Evolutionary conservation across 2,329 filamentous ascomycete species (phyloP).

Genomic region (Monilinia fructicola): DNA sequence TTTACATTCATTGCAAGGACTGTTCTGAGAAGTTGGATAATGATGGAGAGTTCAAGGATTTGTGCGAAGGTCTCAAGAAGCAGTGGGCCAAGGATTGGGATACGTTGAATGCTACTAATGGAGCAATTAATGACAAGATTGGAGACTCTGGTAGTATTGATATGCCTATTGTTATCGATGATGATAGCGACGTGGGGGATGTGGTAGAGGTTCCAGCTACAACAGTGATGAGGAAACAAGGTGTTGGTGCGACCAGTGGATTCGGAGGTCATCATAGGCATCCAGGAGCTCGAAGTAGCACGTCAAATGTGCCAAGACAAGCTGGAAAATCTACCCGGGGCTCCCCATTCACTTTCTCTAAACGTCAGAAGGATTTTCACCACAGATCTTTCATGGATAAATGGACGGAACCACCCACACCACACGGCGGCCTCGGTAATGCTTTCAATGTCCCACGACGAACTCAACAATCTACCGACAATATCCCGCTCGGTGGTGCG

Average conservation of each 20-base stretch:
- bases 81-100: conserved; percentile 35
- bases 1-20: conserved; percentile 51
- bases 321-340: too few species aligned
- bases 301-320: too few species aligned
- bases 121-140: background rate
- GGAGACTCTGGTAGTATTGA: background rate
- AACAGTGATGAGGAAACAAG: background rate
- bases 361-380: too few species aligned
- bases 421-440: too few species aligned
- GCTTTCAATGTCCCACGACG: background rate
- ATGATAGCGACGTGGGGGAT: background rate
- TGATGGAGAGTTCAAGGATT: conserved; percentile 34
- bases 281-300: too few species aligned
- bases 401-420: too few species aligned
- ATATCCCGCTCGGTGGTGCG: background rate
- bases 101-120: conserved; percentile 15
- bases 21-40: conserved; percentile 45
- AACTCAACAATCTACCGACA: background rate
- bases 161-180: background rate
- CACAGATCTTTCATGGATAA: too few species aligned
- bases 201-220: background rate
- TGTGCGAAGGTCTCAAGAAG: conserved; percentile 38
- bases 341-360: too few species aligned
- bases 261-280: background rate
- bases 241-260: background rate